These are phyloP conservation scores for Hymenochaete sp. DNA, from an alignment of 1,284 basidiomycete species.

Conservation along the genomic window DNA sequence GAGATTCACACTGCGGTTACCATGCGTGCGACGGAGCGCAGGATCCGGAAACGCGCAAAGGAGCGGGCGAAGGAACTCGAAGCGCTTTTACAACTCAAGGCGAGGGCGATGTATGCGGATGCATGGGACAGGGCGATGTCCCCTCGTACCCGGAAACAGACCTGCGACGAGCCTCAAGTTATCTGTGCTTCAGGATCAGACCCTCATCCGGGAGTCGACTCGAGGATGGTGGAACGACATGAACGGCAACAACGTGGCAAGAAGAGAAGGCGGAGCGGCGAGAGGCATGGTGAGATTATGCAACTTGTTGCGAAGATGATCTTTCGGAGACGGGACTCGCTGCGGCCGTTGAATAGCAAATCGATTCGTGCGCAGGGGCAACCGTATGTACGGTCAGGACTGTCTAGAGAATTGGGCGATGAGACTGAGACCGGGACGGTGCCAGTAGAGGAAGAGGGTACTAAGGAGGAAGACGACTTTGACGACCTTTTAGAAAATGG, in stretches of 20 bases:
- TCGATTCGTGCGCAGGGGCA: too few species aligned
- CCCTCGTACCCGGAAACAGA: neutral
- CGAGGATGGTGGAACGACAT: neutral
- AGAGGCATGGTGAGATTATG: conserved; percentile 3
- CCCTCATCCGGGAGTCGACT: conserved; percentile 1
- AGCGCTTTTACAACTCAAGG: conserved; percentile 12
- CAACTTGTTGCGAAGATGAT: conserved; percentile 18
- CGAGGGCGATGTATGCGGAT: neutral
- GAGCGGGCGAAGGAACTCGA: conserved; percentile 12
- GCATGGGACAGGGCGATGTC: neutral
- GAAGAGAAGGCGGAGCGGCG: neutral
- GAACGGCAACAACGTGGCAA: neutral
- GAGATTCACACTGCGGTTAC: conserved; percentile 13
- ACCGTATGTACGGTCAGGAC: conserved; percentile 6
- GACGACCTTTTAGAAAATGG: too few species aligned
- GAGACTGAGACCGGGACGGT: too few species aligned
- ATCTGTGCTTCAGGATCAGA: conserved; percentile 9
- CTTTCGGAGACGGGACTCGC: conserved; percentile 13
- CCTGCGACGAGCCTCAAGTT: conserved; percentile 3
- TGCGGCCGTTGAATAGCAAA: conserved; percentile 9
- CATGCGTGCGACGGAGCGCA: conserved; percentile 8
- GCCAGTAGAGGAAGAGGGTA: too few species aligned
- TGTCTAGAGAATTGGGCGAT: too few species aligned
- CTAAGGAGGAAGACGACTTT: conserved; percentile 2
- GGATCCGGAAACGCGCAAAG: conserved; percentile 10